Percentiles rank a stretch among this genome's conserved stretches.
Evolutionary conservation across 106 monocot species (phyloP).

Genomic region (Platanthera zijinensis): DNA sequence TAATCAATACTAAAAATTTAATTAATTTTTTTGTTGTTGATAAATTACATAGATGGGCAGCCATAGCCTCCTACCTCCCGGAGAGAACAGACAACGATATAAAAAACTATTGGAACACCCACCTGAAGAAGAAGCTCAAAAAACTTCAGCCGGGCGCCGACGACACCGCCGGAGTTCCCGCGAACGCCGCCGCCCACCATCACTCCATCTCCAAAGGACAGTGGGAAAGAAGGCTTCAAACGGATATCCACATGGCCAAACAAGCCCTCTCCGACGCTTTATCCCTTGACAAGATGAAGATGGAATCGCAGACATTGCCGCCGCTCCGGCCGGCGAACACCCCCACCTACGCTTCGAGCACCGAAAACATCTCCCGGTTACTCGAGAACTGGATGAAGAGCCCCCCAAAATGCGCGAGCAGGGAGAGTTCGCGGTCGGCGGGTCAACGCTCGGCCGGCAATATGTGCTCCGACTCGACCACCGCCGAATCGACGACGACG

Average conservation of each 20-base stretch:
- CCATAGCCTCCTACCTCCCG: conserved; percentile 73
- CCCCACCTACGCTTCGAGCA: conserved; percentile 46
- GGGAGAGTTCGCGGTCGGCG: neutral
- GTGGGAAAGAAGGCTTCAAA: conserved; percentile 43
- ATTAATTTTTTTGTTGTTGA: neutral
- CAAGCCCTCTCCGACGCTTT: conserved; percentile 33
- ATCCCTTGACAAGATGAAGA: conserved; percentile 11
- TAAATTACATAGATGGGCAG: conserved; percentile 49
- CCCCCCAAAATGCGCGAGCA: neutral
- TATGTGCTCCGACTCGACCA: neutral
- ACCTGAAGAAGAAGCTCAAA: conserved; percentile 54
- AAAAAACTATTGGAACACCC: conserved; percentile 49
- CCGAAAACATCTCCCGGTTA: conserved; percentile 46
- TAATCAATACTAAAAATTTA: neutral
- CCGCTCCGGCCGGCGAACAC: neutral
- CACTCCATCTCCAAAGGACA: conserved; percentile 25
- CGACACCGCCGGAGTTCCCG: neutral
- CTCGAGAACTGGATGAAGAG: conserved; percentile 45
- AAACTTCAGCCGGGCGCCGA: conserved; percentile 14
- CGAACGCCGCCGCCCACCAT: neutral
- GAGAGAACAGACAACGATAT: conserved; percentile 45
- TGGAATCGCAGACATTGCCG: neutral
- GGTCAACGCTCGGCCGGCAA: neutral
- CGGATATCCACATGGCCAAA: conserved; percentile 35
- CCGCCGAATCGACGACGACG: neutral